Base-by-base conservation (phyloP, 257 asterid genomes). In the Przewalskia tangutica region DNA sequence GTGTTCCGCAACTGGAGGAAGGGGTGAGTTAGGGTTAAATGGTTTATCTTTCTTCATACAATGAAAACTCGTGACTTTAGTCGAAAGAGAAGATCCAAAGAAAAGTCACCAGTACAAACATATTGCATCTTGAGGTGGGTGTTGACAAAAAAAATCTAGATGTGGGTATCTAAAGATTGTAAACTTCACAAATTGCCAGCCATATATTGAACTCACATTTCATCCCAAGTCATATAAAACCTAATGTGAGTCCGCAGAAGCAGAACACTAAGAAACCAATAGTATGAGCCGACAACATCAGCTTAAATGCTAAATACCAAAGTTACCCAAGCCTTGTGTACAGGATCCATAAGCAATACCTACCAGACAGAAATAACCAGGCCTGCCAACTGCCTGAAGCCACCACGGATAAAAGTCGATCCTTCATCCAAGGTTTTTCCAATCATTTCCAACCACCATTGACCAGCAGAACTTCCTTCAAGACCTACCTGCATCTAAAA, bases 311-410 rank as follows among this genome's bases (percentile, higher is more conserved):
- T 70, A 70, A 42, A 70, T 70, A 70, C 78, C 55, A 68, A 71
- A 71, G 58, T 46, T 71, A 10, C 36, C 18, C 18, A 12, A 46
- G 79, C 13, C 55, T 71, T 18, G 59, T 44, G 58, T 59, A 71
- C 34, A 18, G 80, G 46, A 50, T 50, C 62, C 62, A 75, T 50
- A 77, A 73, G 68, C 40, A 84, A 75, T 65, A 89, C 97, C 89
- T 83, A 96, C 99, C 99, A 96, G 76, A 90, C 97, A 82, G 97
- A 89, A 84, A 96, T 92, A 82, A 96, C 94, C 89, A 96, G 89
- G 85, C 98, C 99, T 48, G 99, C 99, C 82, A 96, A 88, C 91
- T 94, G 98, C 89, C 99, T 91, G 84, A 97, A 96, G 90, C 99
- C 99, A 86, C 94, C 89, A 65, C 93, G 88, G 81, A 89, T 83